Conservation (phyloP, 441 rosid genomes). For the Mallotus repandus region DNA sequence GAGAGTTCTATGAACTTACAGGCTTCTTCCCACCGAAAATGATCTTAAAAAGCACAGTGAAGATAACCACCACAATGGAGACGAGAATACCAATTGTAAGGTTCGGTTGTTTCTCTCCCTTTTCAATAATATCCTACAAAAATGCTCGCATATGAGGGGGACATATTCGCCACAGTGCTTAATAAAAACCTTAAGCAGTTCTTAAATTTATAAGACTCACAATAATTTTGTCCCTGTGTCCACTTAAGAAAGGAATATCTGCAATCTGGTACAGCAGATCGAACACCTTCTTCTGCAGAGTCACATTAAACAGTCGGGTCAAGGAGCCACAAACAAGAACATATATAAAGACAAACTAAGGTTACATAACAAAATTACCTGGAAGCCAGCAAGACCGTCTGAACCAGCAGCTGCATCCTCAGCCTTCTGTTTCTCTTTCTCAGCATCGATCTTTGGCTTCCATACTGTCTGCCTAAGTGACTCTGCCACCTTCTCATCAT, state of each 20-base stretch:
- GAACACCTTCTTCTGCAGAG: conserved; percentile 77
- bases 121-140: conserved; percentile 68
- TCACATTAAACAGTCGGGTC: conserved; percentile 13
- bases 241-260: conserved; percentile 72
- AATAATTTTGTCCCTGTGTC: conserved; percentile 57
- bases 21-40: conserved; percentile 85
- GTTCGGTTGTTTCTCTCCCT: conserved; percentile 91
- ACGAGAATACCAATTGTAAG: conserved; percentile 67
- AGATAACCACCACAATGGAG: conserved; percentile 52
- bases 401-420: conserved; percentile 59
- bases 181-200: background rate
- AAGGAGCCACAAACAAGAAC: background rate
- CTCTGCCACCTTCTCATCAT: conserved; percentile 69
- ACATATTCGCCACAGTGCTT: background rate
- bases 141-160: background rate
- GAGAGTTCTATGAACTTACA: conserved; percentile 22
- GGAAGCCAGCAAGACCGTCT: conserved; percentile 60
- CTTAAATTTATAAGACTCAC: conserved; percentile 36
- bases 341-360: background rate
- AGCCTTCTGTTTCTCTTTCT: conserved; percentile 78
- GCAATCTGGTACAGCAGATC: conserved; percentile 78
- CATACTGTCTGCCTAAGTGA: conserved; percentile 54
- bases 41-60: conserved; percentile 50
- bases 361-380: conserved; percentile 40
- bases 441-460: conserved; percentile 76